Evolutionary conservation across 768 basidiomycete species (phyloP).

Genomic region (Kwoniella shandongensis): DNA sequence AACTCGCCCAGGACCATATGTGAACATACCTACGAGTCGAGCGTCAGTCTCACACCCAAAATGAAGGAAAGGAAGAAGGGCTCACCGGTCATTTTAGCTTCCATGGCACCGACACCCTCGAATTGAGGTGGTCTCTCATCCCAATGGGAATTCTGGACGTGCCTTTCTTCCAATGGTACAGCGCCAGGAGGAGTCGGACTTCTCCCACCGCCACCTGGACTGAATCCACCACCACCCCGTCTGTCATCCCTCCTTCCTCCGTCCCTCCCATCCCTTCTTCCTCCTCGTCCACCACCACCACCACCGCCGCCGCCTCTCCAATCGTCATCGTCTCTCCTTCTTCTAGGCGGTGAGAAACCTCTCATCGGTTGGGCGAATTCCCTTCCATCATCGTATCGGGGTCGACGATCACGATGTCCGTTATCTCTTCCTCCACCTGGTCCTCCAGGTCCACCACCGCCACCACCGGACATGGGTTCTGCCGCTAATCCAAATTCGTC

Average conservation of each 20-base stretch:
- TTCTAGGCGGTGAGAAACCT: conserved; percentile 19
- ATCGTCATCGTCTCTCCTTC: conserved; percentile 24
- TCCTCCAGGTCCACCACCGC: conserved; percentile 24
- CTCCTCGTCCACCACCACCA: conserved; percentile 23
- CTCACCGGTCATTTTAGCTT: conserved; percentile 96
- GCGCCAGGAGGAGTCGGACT: conserved; percentile 88
- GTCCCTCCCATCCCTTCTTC: conserved; percentile 53
- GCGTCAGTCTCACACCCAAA: not conserved
- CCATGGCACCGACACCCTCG: conserved; percentile 89
- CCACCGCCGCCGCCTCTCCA: conserved; percentile 45
- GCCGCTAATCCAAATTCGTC: conserved; percentile 29
- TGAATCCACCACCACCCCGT: conserved; percentile 58
- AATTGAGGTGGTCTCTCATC: conserved; percentile 94
- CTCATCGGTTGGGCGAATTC: conserved; percentile 36
- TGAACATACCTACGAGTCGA: conserved; percentile 67
- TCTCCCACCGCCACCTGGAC: conserved; percentile 64
- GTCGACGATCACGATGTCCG: conserved; percentile 26
- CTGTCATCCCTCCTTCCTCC: conserved; percentile 59
- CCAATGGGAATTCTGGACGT: conserved; percentile 89
- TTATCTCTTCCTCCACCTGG: conserved; percentile 3
- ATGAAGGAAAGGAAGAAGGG: conserved; percentile 13
- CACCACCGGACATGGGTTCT: conserved; percentile 37
- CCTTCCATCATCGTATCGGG: conserved; percentile 34
- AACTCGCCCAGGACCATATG: conserved; percentile 74
- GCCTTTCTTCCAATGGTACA: conserved; percentile 76